Evolutionary conservation across 2,329 filamentous ascomycete genomes (phyloP), one percentile per base, ranked within the genome.

Genomic region (Didymella pomorum): DNA sequence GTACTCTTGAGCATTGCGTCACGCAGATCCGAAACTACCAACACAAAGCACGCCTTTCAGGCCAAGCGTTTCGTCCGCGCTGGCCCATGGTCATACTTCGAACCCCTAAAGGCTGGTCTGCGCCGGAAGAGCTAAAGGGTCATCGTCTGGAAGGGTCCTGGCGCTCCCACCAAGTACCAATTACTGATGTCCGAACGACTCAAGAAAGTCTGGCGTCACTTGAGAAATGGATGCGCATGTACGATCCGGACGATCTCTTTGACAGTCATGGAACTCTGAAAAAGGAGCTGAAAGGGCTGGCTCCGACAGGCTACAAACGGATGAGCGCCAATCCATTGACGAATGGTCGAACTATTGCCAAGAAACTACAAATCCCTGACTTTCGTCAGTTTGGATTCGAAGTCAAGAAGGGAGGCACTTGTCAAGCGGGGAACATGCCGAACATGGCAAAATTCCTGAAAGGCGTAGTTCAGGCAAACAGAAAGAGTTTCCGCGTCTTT

Each of bases 81-180:
- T 93, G 90, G 90, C 90, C 90, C 43, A 90, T 93, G 89, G 86
- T 93, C 55, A 78, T 93, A 35, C 86, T 93, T 31, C 86, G 90
- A 67, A 90, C 85, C 31, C 90, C 90, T 54, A 93, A 93, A 79
- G 90, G 90, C 56, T 93, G 90, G 90, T 91, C 88, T 12, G 90
- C 85, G 1, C 90, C 90, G 6, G 84, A 88, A 58, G 89, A 90
- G 74, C 69, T 93, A 48, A 88, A 89, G 65, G 85, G 84, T 56
- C 88, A 91, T 71, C 87, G 85, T 65, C 83, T 92, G 7, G 87
- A 87, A 66, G 90, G 90, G n/a, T 93, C 86, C 80, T 93, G 89
- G 89, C 85, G 89, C 43, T 81, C 90, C 18, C 90, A 93, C 71
- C 90, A 93, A 76, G 87, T 93, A 6, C 90, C 90, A 43, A 87